Percentiles rank a stretch among this genome's conserved stretches.
Conservation (phyloP, 192 early-diverging fungal species). For the Geosiphon pyriformis region DNA sequence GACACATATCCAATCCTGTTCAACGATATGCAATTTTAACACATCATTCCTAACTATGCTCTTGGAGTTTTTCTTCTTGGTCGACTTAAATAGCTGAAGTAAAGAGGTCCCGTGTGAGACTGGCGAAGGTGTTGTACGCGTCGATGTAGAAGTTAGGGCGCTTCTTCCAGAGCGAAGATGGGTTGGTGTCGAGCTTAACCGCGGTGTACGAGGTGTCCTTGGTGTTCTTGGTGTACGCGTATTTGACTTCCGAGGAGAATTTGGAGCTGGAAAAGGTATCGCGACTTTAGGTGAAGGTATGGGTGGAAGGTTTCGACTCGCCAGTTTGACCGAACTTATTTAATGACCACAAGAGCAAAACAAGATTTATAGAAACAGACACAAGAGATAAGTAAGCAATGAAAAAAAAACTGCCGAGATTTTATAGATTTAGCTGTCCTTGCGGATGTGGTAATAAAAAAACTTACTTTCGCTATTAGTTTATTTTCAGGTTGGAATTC, state of each 20-base stretch:
- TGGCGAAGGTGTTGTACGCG: background rate
- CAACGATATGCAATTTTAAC: slow-evolving; percentile 32
- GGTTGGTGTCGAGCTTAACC: background rate
- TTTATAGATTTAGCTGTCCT: too few species aligned
- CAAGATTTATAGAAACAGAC: too few species aligned
- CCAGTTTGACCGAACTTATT: slow-evolving; percentile 19
- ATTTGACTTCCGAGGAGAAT: slow-evolving; percentile 6
- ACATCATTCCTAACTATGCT: slow-evolving; percentile 3
- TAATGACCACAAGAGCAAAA: too few species aligned
- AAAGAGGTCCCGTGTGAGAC: background rate
- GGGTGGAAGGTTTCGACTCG: slow-evolving; percentile 2
- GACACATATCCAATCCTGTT: slow-evolving; percentile 30
- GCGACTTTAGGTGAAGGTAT: background rate
- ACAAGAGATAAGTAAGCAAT: too few species aligned
- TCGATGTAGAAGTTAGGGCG: background rate
- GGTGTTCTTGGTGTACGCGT: too few species aligned
- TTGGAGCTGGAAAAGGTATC: background rate
- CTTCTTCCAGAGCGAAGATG: background rate
- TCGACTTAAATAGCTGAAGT: slow-evolving; percentile 3
- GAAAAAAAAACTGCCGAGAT: too few species aligned
- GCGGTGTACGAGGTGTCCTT: background rate
- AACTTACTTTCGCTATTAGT: too few species aligned
- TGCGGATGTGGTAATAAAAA: too few species aligned
- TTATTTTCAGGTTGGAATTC: too few species aligned
- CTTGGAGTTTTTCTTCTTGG: slow-evolving; percentile 15